These are phyloP conservation scores for Aspergillus wentii DNA, from an alignment of 495 filamentous ascomycete genomes.

Conservation along the genomic window DNA sequence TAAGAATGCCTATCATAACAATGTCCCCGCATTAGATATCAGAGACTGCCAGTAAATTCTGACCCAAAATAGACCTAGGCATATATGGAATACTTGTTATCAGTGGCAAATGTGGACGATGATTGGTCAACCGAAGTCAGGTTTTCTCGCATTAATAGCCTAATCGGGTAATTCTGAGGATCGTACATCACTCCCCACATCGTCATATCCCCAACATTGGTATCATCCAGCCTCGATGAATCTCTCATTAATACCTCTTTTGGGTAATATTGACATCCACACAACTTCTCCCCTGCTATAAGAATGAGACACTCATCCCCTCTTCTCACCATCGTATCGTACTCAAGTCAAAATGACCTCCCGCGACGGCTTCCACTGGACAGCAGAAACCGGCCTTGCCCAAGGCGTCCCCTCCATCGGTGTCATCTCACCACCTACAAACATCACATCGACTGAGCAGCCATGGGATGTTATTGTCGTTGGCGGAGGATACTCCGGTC, in stretches of 20 bases:
- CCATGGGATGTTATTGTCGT: slow-evolving; percentile 19
- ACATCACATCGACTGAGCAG: slow-evolving; percentile 1
- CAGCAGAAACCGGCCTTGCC: slow-evolving; percentile 9
- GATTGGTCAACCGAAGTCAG: too few species aligned
- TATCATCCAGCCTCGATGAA: neutral
- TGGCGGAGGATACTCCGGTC: slow-evolving; percentile 22
- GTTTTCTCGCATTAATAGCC: neutral
- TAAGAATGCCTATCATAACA: too few species aligned
- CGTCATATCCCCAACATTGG: neutral
- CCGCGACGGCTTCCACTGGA: slow-evolving; percentile 20
- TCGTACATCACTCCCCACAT: neutral
- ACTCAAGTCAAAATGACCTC: slow-evolving; percentile 8
- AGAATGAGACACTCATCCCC: neutral
- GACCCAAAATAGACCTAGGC: too few species aligned
- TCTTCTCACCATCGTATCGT: neutral
- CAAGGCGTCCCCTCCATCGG: slow-evolving; percentile 16
- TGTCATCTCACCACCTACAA: slow-evolving; percentile 13
- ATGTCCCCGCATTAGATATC: too few species aligned
- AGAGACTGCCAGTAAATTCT: too few species aligned
- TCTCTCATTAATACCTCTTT: neutral
- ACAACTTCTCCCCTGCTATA: neutral
- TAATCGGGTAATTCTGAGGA: neutral
- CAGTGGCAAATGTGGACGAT: too few species aligned
- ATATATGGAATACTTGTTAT: too few species aligned
- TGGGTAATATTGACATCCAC: neutral